A percentile compares a stretch with the other conserved stretches of the same genome.
phyloP scores from a whole-genome alignment of 345 rosid species.

The Gossypium rotundifolium region DNA sequence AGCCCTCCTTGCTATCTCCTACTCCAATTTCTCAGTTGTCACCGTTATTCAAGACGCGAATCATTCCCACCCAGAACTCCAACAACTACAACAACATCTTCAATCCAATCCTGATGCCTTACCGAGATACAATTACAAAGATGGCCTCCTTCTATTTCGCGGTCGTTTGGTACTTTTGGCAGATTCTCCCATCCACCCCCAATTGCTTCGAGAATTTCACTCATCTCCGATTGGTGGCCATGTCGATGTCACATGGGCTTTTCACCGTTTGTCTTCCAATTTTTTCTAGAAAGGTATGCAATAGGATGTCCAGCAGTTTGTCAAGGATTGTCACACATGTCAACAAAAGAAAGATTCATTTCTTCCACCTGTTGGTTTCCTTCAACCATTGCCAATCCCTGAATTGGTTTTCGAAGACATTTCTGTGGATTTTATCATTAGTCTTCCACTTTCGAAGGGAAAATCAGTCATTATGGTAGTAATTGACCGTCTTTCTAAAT shows the following conservation, averaged over 20 bases:
- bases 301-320: background rate
- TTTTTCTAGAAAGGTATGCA: too few relatives aligned
- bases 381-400: background rate
- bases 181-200: too few relatives aligned
- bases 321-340: background rate
- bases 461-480: background rate
- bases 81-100: too few relatives aligned
- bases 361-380: too few relatives aligned
- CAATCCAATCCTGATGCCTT: too few relatives aligned
- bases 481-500: background rate
- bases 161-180: too few relatives aligned
- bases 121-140: too few relatives aligned
- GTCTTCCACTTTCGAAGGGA: background rate
- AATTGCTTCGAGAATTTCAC: too few relatives aligned
- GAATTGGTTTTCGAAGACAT: background rate
- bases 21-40: too few relatives aligned
- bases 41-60: too few relatives aligned
- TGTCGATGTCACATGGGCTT: background rate
- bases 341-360: background rate
- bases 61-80: too few relatives aligned
- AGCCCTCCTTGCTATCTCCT: background rate
- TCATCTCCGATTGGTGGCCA: background rate
- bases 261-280: background rate
- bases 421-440: background rate
- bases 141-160: too few relatives aligned